These are phyloP conservation scores for Aspergillus panamensis DNA, from an alignment of 495 filamentous ascomycete species.

Conservation along the genomic window DNA sequence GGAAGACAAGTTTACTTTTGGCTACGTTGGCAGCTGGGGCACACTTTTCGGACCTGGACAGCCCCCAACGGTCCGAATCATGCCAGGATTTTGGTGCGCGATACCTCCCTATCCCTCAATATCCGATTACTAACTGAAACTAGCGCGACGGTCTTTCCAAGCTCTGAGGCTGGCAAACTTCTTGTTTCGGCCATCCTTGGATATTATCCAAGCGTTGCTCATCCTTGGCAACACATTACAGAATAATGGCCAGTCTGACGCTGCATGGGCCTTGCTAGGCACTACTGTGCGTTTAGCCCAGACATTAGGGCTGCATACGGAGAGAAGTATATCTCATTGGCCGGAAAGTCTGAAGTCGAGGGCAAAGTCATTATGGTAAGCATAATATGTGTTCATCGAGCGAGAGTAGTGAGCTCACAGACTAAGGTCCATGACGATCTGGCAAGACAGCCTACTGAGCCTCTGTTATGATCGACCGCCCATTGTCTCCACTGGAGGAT, in stretches of 20 bases:
- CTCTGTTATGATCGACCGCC: conserved; percentile 37
- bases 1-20: conserved; percentile 41
- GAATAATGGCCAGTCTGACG: conserved; percentile 48
- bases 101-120: background rate
- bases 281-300: conserved; percentile 45
- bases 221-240: conserved; percentile 48
- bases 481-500: conserved; percentile 28
- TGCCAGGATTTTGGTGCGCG: conserved; percentile 33
- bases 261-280: conserved; percentile 46
- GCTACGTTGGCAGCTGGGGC: conserved; percentile 50
- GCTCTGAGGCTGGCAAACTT: conserved; percentile 45
- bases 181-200: conserved; percentile 42
- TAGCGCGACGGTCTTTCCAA: conserved; percentile 36
- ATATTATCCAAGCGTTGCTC: conserved; percentile 41
- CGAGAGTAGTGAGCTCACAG: background rate
- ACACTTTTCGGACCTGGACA: conserved; percentile 46
- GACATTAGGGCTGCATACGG: conserved; percentile 41
- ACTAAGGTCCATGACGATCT: conserved; percentile 31
- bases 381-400: background rate
- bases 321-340: conserved; percentile 24
- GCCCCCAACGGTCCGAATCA: conserved; percentile 28
- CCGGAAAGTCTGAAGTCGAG: conserved; percentile 28
- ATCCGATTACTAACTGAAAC: background rate
- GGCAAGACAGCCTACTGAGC: conserved; percentile 38
- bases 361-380: conserved; percentile 30